A percentile compares a stretch with the other conserved stretches of the same genome.
Conservation (phyloP, 2,329 filamentous ascomycete species). For the Aspergillus eucalypticola region DNA sequence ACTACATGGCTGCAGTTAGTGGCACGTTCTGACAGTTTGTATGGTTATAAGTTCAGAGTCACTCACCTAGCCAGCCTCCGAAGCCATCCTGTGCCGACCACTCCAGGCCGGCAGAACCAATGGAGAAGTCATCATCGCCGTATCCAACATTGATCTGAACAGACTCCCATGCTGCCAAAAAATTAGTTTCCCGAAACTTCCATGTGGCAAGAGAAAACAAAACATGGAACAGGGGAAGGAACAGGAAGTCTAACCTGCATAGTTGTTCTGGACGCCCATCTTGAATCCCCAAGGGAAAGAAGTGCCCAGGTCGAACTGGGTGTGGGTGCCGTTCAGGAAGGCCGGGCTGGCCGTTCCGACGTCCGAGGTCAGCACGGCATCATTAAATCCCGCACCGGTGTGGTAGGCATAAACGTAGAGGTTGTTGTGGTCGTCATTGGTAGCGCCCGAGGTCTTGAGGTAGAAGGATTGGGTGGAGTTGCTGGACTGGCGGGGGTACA, state of each 20-base stretch:
- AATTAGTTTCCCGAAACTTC: background rate
- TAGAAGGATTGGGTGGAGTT: conserved; percentile 29
- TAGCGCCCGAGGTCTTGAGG: conserved; percentile 36
- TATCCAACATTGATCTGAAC: conserved; percentile 38
- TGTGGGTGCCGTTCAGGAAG: conserved; percentile 37
- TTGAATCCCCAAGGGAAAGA: conserved; percentile 36
- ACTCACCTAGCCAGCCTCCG: conserved; percentile 44
- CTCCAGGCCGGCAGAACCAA: conserved; percentile 29
- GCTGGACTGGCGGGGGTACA: conserved; percentile 20
- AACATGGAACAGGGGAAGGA: background rate
- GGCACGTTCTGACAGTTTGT: background rate
- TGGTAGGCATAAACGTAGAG: conserved; percentile 43
- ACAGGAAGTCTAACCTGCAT: conserved; percentile 34
- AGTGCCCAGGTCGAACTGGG: conserved; percentile 32
- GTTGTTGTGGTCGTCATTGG: conserved; percentile 32
- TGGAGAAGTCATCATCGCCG: conserved; percentile 33
- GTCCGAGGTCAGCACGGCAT: conserved; percentile 36
- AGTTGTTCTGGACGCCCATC: conserved; percentile 30
- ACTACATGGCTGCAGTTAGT: conserved; percentile 26
- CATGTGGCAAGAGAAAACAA: background rate
- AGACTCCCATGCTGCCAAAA: conserved; percentile 35
- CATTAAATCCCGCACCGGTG: conserved; percentile 43
- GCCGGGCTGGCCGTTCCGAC: conserved; percentile 25
- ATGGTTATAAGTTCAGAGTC: background rate
- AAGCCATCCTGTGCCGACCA: conserved; percentile 35